Conservation (phyloP, 192 early-diverging fungal genomes). For the Entomortierella beljakovae region DNA sequence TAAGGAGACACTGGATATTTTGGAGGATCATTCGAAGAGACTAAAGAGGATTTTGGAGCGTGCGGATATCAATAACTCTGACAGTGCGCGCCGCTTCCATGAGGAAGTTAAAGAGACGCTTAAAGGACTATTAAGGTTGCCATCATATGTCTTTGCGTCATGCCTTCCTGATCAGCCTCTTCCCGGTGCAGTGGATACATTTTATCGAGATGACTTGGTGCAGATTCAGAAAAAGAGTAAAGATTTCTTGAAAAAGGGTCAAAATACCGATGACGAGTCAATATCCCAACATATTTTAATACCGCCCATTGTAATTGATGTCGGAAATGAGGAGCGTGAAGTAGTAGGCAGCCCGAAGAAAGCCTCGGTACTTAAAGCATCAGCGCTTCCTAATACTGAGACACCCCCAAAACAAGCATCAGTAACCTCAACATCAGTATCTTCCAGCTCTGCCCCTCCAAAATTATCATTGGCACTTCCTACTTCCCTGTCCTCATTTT, state of each 20-base stretch:
- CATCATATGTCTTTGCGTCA: constrained; percentile 27
- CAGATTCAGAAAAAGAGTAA: constrained; percentile 36
- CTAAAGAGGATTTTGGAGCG: constrained; percentile 39
- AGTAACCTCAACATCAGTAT: not conserved
- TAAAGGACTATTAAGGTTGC: constrained; percentile 18
- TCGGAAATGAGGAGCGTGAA: not conserved
- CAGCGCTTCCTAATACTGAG: too few species aligned
- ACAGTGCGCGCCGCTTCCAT: constrained; percentile 26
- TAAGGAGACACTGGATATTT: constrained; percentile 20
- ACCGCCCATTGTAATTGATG: not conserved
- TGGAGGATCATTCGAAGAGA: constrained; percentile 30
- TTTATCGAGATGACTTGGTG: constrained; percentile 45
- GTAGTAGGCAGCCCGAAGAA: too few species aligned
- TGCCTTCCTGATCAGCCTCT: constrained; percentile 38
- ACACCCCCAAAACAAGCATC: not conserved
- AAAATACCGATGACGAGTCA: not conserved
- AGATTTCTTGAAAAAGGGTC: constrained; percentile 17
- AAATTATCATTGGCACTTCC: constrained; percentile 15
- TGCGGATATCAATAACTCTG: constrained; percentile 21
- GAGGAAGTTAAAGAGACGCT: constrained; percentile 28
- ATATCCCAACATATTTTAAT: not conserved
- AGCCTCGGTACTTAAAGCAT: too few species aligned
- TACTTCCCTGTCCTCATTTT: constrained; percentile 12
- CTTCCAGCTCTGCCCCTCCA: not conserved
- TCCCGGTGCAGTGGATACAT: constrained; percentile 45